Evolutionary conservation across 2,329 filamentous ascomycete genomes (phyloP), one percentile per base, ranked within the genome.

Genomic region (Calonectria naviculata): DNA sequence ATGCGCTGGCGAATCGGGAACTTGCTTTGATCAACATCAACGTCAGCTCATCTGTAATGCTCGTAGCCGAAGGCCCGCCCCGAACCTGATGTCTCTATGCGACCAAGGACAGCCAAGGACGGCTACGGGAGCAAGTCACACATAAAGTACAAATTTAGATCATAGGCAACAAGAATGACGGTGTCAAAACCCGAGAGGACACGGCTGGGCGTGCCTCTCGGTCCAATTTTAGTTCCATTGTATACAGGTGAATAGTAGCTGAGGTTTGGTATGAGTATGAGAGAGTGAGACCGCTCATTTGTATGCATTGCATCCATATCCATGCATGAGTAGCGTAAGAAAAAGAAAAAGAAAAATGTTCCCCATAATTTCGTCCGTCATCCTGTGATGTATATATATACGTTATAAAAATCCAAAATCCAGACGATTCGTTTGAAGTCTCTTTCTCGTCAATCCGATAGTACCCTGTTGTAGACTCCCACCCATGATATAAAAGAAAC

Each of bases 381-480:
- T 67, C 44, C 65, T 41, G 38, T 62, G 54, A 46, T 54, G 44
- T 65, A 65, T 38, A 44, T 65, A 65, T 38, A 44, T 61, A 61
- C 41, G 64, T 46, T 26, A 15, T 46, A 31, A 66, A 65, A 26
- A 61, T 56, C 44, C 19, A 36, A 36, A 54, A 56, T 56, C 49
- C 67, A 28, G 54, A 62, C 61, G 61, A 42, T 44, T 36, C 26
- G 31, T 38, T 36, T 34, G 34, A 58, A 46, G 36, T 61, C 36
- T 65, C 58, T 60, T 17, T 42, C 42, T 58, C 42, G 44, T 44
- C 34, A 42, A 65, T 60, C 66, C 36, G 28, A 61, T 52, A 44
- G 42, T 28, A 29, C 67, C 52, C 62, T 65, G 52, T 69, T 28
- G 61, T 69, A 70, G 62, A 70, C 67, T 62, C 67, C 67, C 41